A percentile compares a stretch with the other conserved stretches of the same genome.
Evolutionary conservation across 495 filamentous ascomycete species (phyloP).

Genomic region (Aspergillus avenaceus): DNA sequence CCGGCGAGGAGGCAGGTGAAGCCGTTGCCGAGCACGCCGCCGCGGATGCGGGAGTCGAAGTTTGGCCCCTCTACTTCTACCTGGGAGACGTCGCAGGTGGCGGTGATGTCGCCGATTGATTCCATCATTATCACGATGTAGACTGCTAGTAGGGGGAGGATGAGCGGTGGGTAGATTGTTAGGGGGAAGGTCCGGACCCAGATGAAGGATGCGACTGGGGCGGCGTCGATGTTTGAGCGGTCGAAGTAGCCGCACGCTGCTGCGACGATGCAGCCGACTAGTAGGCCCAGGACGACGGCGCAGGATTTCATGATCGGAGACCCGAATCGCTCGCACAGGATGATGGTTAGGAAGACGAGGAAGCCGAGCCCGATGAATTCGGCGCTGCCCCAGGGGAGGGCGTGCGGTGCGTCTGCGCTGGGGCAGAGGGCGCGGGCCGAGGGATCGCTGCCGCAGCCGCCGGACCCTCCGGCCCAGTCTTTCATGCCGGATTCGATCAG

Average conservation of each 20-base stretch:
- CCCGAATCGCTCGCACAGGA: conserved; percentile 80
- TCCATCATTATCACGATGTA: conserved; percentile 89
- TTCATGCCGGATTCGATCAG: conserved; percentile 75
- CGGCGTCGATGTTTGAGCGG: conserved; percentile 56
- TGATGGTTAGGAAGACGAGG: conserved; percentile 84
- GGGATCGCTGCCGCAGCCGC: conserved; percentile 55
- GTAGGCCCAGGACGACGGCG: conserved; percentile 73
- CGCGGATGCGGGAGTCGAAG: conserved; percentile 89
- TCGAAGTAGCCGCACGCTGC: conserved; percentile 84
- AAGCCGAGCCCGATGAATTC: conserved; percentile 90
- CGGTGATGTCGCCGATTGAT: conserved; percentile 67
- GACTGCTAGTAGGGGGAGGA: conserved; percentile 78
- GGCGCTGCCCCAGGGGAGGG: conserved; percentile 82
- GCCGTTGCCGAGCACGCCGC: conserved; percentile 74
- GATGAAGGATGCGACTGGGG: conserved; percentile 79
- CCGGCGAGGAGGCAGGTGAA: conserved; percentile 76
- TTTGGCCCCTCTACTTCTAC: conserved; percentile 73
- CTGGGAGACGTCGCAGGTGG: conserved; percentile 71
- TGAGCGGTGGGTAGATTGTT: conserved; percentile 74
- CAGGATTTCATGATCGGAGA: conserved; percentile 73
- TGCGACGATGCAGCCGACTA: conserved; percentile 85
- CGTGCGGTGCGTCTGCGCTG: conserved; percentile 65
- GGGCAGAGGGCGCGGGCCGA: conserved; percentile 63
- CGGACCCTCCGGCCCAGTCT: conserved; percentile 79
- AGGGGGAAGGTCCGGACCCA: conserved; percentile 89